These are phyloP conservation scores for Zychaea mexicana DNA, from an alignment of 371 early-diverging fungal genomes.

Conservation along the genomic window DNA sequence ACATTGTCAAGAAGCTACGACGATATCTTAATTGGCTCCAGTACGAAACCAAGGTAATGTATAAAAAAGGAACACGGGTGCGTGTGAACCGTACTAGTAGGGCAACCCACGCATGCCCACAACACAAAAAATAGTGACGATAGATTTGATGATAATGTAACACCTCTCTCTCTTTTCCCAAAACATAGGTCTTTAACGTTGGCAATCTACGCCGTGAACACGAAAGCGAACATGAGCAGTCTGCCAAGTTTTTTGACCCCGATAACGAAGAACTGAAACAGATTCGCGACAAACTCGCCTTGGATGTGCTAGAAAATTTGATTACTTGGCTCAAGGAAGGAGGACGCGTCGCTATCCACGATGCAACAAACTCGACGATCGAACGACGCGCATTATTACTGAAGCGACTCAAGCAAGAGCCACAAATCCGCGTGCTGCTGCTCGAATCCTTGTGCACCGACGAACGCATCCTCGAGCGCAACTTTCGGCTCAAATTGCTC, in stretches of 20 bases:
- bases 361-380: slow-evolving; percentile 87
- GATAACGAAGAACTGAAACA: slow-evolving; percentile 68
- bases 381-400: slow-evolving; percentile 69
- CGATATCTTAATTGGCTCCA: slow-evolving; percentile 76
- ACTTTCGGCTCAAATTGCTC: slow-evolving; percentile 79
- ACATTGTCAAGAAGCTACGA: slow-evolving; percentile 85
- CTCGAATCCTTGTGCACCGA: slow-evolving; percentile 84
- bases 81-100: not conserved
- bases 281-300: slow-evolving; percentile 74
- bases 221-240: slow-evolving; percentile 37
- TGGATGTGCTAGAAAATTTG: slow-evolving; percentile 81
- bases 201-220: slow-evolving; percentile 79
- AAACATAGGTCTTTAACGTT: slow-evolving; percentile 78
- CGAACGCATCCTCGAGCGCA: slow-evolving; percentile 63
- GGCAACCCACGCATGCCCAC: no score
- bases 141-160: not conserved
- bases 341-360: slow-evolving; percentile 85
- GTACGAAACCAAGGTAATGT: slow-evolving; percentile 62
- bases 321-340: slow-evolving; percentile 73
- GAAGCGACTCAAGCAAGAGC: slow-evolving; percentile 61
- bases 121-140: no score
- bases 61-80: not conserved
- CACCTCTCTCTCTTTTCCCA: no score
- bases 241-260: slow-evolving; percentile 77
- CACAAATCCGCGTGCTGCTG: slow-evolving; percentile 56